Conservation (phyloP, 306 rosid species). For the Vigna unguiculata region DNA sequence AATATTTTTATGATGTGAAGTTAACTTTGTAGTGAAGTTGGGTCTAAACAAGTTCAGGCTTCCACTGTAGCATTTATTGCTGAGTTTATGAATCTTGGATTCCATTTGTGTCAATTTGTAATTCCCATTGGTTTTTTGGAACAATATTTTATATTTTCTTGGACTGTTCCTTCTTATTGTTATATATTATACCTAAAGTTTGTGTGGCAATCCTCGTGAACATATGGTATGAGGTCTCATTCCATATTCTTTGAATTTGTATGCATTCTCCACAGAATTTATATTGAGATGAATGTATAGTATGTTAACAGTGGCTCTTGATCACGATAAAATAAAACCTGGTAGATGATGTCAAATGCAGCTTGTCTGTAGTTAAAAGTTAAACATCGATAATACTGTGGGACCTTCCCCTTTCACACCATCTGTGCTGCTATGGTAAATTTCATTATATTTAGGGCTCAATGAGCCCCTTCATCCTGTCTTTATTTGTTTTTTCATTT, state of each 20-base stretch:
- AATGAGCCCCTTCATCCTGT: not conserved
- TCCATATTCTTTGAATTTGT: too few relatives aligned
- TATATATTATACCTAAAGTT: too few relatives aligned
- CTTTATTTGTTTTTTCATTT: not conserved
- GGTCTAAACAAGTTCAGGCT: not conserved
- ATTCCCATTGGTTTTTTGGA: conserved; percentile 3
- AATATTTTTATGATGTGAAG: conserved; percentile 5
- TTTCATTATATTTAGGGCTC: not conserved
- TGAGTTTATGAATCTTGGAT: not conserved
- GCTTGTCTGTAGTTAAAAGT: too few relatives aligned
- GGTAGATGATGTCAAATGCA: too few relatives aligned
- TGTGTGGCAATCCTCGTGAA: too few relatives aligned
- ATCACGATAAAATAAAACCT: not conserved
- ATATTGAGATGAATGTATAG: not conserved
- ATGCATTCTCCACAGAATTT: not conserved
- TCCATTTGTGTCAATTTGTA: conserved; percentile 22
- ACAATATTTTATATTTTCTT: not conserved
- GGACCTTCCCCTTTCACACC: not conserved
- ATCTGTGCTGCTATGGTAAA: not conserved
- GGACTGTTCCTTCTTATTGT: too few relatives aligned
- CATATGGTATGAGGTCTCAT: too few relatives aligned
- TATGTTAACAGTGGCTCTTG: not conserved
- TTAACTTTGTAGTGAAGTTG: conserved; percentile 4
- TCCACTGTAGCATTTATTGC: not conserved
- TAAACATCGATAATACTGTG: too few relatives aligned